These are phyloP conservation scores for Dactylella cylindrospora DNA, from an alignment of 2,329 filamentous ascomycete species.

Conservation along the genomic window DNA sequence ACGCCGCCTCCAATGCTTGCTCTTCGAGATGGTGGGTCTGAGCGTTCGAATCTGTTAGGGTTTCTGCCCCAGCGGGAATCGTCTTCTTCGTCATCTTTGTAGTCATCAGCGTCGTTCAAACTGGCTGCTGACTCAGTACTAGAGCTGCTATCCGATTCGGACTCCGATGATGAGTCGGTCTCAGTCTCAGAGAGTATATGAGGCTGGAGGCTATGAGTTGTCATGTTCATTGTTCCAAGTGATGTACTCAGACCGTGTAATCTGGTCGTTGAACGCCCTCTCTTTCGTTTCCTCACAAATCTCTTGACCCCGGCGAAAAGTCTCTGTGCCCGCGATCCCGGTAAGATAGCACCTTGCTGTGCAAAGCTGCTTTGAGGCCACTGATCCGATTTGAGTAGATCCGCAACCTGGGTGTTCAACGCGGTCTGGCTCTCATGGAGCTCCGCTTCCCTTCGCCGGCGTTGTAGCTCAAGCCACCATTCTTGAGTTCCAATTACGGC, in stretches of 20 bases:
- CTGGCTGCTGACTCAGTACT: constrained; percentile 54
- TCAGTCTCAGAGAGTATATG: constrained; percentile 60
- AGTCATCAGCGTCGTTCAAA: constrained; percentile 52
- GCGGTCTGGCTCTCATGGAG: constrained; percentile 42
- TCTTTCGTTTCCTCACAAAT: constrained; percentile 44
- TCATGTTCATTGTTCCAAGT: constrained; percentile 57
- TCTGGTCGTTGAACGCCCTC: constrained; percentile 25
- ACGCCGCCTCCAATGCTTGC: constrained; percentile 24
- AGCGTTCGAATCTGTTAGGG: constrained; percentile 16
- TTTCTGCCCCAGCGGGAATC: background rate
- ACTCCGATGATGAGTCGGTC: constrained; percentile 52
- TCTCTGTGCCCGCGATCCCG: constrained; percentile 20
- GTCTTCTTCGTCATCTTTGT: constrained; percentile 22
- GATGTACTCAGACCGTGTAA: constrained; percentile 20
- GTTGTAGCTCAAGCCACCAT: constrained; percentile 79
- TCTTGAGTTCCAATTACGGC: constrained; percentile 68
- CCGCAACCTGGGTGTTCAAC: constrained; percentile 40
- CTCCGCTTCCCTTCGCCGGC: constrained; percentile 46
- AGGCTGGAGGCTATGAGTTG: constrained; percentile 69
- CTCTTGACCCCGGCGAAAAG: constrained; percentile 45
- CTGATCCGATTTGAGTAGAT: constrained; percentile 43
- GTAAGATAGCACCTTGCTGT: constrained; percentile 3
- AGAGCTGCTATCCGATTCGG: constrained; percentile 46
- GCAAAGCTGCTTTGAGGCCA: constrained; percentile 46
- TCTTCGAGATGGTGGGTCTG: constrained; percentile 21